Evolutionary conservation across 2,329 filamentous ascomycete species (phyloP), one percentile per base, ranked within the genome.

Genomic region (Cladosporium sp.): DNA sequence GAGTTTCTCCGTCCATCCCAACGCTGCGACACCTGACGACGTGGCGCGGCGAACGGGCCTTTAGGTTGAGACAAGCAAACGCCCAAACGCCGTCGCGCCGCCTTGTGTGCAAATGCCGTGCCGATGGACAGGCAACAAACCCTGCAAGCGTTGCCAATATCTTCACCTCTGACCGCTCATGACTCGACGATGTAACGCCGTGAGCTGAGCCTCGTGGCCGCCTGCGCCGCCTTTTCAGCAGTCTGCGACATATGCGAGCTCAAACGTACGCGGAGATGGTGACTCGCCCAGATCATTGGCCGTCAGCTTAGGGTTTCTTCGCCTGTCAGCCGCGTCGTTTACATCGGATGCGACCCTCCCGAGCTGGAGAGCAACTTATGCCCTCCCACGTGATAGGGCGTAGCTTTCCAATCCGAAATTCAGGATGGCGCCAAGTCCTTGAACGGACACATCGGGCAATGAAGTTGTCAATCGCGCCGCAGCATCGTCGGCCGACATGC

Each of bases 31-130:
- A 38, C 34, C 34, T 35, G n/a, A 35, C n/a, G 34, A 35, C n/a
- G 10, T 35, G 35, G 35, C 35, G n/a, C 35, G 22, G 22, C 22
- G 22, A 28, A 28, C 22, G 22, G 22, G 22, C 22, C 22, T 28
- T 38, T 14, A 38, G 35, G 35, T 13, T 16, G 14, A 42, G 22
- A 43, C 40, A 50, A 50, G 48, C 48, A 50, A 28, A 37, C 40
- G 48, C 48, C 40, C 41, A 42, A 50, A 50, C 18, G 48, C 18
- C 41, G 40, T 37, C 48, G 48, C 40, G 48, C 18, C 28, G 40
- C 40, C 48, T 50, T 50, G 31, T 50, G 38, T 50, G 33, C 48
- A 37, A 22, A 28, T 37, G 11, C 40, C 22, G 37, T 49, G 46
- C 37, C 40, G 40, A 16, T 7, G 14, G 9, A 5, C 16, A 42